phyloP scores from a whole-genome alignment of 2,329 filamentous ascomycete genomes.

The Colletotrichum sp. region DNA sequence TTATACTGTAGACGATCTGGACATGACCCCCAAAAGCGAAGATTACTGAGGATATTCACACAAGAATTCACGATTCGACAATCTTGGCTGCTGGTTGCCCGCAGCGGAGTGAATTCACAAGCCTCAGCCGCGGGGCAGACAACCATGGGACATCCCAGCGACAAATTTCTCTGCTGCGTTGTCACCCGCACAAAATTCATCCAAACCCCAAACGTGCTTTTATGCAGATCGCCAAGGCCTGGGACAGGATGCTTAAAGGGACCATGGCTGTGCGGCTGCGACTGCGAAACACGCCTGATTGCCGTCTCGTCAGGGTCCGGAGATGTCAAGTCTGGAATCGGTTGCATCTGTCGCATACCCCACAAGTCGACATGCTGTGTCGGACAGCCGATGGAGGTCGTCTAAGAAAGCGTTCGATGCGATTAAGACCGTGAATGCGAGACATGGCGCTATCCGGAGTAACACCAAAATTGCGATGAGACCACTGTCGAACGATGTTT shows the following conservation, averaged over 20 bases:
- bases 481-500: not conserved
- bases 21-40: not conserved
- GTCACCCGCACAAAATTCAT: not conserved
- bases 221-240: not conserved
- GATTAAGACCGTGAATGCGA: not conserved
- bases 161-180: not conserved
- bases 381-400: not conserved
- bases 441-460: not conserved
- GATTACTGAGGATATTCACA: too few relatives aligned
- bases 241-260: constrained; percentile 1
- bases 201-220: not conserved
- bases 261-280: not conserved
- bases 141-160: not conserved
- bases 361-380: not conserved
- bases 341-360: not conserved
- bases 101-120: not conserved
- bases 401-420: not conserved
- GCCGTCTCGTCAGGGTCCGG: not conserved
- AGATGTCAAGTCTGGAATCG: not conserved
- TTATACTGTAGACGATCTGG: constrained; percentile 1
- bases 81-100: not conserved
- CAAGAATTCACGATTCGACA: not conserved
- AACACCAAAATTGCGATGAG: not conserved
- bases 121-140: not conserved
- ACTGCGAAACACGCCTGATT: not conserved